Conservation (phyloP, 2,329 filamentous ascomycete species). For the Ascochyta pisi region DNA sequence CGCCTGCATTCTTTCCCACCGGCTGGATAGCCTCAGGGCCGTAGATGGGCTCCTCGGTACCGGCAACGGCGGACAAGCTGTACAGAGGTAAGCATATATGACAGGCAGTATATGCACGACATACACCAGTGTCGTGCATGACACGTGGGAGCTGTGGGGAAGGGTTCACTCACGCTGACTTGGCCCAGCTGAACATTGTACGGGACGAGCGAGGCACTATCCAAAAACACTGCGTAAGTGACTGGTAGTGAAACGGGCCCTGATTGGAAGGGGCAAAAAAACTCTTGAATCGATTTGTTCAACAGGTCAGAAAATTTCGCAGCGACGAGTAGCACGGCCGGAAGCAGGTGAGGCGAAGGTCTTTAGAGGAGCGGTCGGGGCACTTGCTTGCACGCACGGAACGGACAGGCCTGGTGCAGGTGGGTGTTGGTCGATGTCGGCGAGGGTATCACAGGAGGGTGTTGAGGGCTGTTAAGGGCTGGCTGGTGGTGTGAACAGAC, state of each 20-base stretch:
- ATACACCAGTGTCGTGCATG: slow-evolving; percentile 23
- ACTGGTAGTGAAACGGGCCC: slow-evolving; percentile 26
- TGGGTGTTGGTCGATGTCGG: slow-evolving; percentile 5
- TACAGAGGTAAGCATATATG: slow-evolving; percentile 27
- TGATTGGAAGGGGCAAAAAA: slow-evolving; percentile 36
- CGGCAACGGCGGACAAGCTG: slow-evolving; percentile 77
- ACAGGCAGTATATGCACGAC: slow-evolving; percentile 7
- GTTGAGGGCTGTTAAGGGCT: slow-evolving; percentile 1
- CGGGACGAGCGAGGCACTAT: slow-evolving; percentile 39
- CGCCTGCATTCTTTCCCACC: slow-evolving; percentile 80
- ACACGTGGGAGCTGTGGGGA: slow-evolving; percentile 24
- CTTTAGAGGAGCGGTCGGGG: slow-evolving; percentile 20
- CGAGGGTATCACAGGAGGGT: slow-evolving; percentile 11
- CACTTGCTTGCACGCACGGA: slow-evolving; percentile 15
- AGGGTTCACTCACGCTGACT: slow-evolving; percentile 74
- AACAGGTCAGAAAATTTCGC: slow-evolving; percentile 34
- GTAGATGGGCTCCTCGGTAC: slow-evolving; percentile 96
- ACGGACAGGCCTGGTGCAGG: slow-evolving; percentile 3
- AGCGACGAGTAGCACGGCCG: slow-evolving; percentile 31
- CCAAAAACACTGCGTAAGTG: slow-evolving; percentile 36
- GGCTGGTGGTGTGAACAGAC: slow-evolving; percentile 12
- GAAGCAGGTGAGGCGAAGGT: slow-evolving; percentile 27
- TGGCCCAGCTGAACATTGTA: slow-evolving; percentile 90
- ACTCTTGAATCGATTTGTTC: slow-evolving; percentile 39
- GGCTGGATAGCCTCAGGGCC: slow-evolving; percentile 86